Base-by-base conservation (phyloP, 345 rosid species). In the Tarenaya hassleriana region DNA sequence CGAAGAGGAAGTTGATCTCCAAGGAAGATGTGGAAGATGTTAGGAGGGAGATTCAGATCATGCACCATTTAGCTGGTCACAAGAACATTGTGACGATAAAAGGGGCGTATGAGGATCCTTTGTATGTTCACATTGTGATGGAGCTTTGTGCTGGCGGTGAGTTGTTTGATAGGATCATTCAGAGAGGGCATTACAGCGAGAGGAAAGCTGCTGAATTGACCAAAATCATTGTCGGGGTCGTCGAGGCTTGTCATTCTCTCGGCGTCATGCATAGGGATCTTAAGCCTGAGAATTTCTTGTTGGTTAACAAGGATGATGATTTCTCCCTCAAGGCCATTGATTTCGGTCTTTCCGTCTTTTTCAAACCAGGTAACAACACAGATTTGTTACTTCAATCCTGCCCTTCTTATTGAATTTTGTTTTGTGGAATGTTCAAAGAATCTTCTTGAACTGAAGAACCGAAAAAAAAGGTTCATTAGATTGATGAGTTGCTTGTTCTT, bases 191-290 rank as follows among this genome's bases (percentile, higher is more conserved):
- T 74, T 92, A 92, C 55, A 92, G 77, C 2, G 98, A 92, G 80
- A 79, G 96, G 71, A 88, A 69, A 69, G 98, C 98, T 0, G 98
- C 98, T 19, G 95, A 92, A 55, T 64, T 92, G 67, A 92, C 95
- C 10, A 92, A 74, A 77, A 92, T 92, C 35, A 85, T 88, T 70
- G 98, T 83, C 0, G 95, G 98, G 34, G 96, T 92, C 48, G 96
- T 92, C 16, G 96, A 88, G 78, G 80, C 96, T 1, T 92, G 98
- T 52, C 96, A 92, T 61, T 92, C 98, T 0, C 95, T 92, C 5
- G 94, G 98, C 34, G 98, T 92, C 41, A 92, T 92, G 98, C 98
- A 92, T 63, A 79, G 98, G 74, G 98, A 92, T 60, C 76, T 92
- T 21, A 92, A 92, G 80, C 98, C 98, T 21, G 98, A 92, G 80